phyloP scores from a whole-genome alignment of 129 eudicot genomes.

The Cynara cardunculus region DNA sequence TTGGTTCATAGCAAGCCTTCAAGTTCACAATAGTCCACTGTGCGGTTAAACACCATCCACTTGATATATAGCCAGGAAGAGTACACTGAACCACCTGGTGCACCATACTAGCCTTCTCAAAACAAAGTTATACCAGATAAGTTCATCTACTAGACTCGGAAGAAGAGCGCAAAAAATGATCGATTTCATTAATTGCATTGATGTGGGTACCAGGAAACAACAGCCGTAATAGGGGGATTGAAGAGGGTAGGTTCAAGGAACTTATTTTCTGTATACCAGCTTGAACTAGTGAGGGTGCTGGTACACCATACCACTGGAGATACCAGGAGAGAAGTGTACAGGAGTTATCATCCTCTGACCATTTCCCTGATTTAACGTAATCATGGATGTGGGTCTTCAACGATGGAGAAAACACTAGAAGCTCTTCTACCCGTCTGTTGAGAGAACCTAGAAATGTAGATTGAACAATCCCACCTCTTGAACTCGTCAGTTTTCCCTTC shows the following conservation, averaged over 20 bases:
- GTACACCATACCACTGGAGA: constrained; percentile 79
- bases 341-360: constrained; percentile 49
- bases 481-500: constrained; percentile 44
- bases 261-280: constrained; percentile 42
- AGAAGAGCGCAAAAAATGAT: constrained; percentile 26
- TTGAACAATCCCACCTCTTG: constrained; percentile 74
- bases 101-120: not conserved
- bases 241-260: constrained; percentile 25
- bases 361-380: constrained; percentile 50
- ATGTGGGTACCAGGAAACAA: constrained; percentile 69
- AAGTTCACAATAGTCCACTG: not conserved
- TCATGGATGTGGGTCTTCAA: constrained; percentile 26
- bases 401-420: constrained; percentile 37
- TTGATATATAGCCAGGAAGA: not conserved
- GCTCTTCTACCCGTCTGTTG: constrained; percentile 65
- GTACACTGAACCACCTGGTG: not conserved
- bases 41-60: not conserved
- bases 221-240: constrained; percentile 54
- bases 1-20: not conserved
- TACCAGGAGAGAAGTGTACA: constrained; percentile 69
- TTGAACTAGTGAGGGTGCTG: constrained; percentile 50
- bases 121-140: not conserved
- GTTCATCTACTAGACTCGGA: constrained; percentile 8
- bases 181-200: constrained; percentile 55
- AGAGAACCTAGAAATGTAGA: constrained; percentile 79